Evolutionary conservation across 202 grass and related monocot species (phyloP).

Genomic region (Saccharum hybrid): DNA sequence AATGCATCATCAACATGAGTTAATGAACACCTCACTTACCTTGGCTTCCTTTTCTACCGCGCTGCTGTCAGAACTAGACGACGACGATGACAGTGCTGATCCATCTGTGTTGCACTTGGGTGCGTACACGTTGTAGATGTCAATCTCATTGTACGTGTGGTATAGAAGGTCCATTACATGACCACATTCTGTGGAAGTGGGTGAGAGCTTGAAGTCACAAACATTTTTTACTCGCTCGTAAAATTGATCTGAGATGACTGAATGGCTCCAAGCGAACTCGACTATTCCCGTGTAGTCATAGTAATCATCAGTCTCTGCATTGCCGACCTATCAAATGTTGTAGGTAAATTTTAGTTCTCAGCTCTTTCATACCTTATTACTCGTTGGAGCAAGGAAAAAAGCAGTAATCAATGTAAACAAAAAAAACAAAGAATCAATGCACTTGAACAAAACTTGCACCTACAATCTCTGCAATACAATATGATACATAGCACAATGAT

Average conservation of each 20-base stretch:
- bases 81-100: conserved; percentile 28
- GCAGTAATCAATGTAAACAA: neutral
- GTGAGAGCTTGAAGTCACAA: conserved; percentile 68
- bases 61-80: conserved; percentile 4
- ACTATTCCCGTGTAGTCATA: conserved; percentile 69
- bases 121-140: conserved; percentile 91
- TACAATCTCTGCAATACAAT: no score
- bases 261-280: conserved; percentile 86
- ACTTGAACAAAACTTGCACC: neutral
- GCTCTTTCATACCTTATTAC: neutral
- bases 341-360: neutral
- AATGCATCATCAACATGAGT: neutral
- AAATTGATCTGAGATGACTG: conserved; percentile 80
- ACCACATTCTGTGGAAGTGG: conserved; percentile 53
- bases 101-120: conserved; percentile 72
- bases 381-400: neutral
- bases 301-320: conserved; percentile 73
- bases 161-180: conserved; percentile 59
- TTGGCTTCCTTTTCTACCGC: conserved; percentile 20
- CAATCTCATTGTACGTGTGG: conserved; percentile 59
- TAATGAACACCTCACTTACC: conserved; percentile 26
- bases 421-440: neutral
- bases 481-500: no score
- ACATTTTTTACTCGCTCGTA: conserved; percentile 56
- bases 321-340: conserved; percentile 62